phyloP scores from a whole-genome alignment of 192 early-diverging fungal genomes.

The Linnemannia elongata region DNA sequence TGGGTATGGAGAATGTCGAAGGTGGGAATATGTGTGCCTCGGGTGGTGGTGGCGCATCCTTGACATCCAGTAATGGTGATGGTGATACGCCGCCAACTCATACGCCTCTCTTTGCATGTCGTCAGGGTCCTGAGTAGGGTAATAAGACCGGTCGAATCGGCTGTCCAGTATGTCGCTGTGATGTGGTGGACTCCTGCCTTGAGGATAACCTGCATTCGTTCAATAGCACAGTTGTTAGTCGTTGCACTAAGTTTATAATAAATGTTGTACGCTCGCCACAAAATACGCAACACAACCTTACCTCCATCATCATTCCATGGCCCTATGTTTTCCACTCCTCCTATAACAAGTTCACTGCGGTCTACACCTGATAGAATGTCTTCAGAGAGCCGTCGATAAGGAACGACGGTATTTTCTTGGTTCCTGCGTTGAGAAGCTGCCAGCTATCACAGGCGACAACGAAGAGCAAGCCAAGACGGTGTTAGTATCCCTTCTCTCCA shows the following conservation, averaged over 20 bases:
- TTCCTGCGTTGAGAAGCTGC: neutral
- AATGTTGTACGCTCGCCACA: neutral
- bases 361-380: neutral
- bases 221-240: neutral
- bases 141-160: neutral
- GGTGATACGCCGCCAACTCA: neutral
- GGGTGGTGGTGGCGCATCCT: neutral
- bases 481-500: neutral
- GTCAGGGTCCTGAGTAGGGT: neutral
- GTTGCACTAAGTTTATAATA: neutral
- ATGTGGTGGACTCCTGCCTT: neutral
- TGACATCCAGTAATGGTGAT: neutral
- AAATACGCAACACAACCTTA: neutral
- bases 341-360: neutral
- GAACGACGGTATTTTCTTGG: neutral
- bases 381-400: neutral
- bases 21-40: neutral
- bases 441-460: neutral
- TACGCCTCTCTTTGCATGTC: neutral
- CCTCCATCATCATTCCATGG: neutral
- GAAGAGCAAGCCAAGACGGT: neutral
- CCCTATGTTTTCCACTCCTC: neutral
- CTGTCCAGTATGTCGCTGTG: neutral
- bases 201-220: neutral
- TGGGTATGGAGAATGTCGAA: neutral